These are phyloP conservation scores for Daldinia concentrica DNA, from an alignment of 495 filamentous ascomycete species.

Conservation along the genomic window DNA sequence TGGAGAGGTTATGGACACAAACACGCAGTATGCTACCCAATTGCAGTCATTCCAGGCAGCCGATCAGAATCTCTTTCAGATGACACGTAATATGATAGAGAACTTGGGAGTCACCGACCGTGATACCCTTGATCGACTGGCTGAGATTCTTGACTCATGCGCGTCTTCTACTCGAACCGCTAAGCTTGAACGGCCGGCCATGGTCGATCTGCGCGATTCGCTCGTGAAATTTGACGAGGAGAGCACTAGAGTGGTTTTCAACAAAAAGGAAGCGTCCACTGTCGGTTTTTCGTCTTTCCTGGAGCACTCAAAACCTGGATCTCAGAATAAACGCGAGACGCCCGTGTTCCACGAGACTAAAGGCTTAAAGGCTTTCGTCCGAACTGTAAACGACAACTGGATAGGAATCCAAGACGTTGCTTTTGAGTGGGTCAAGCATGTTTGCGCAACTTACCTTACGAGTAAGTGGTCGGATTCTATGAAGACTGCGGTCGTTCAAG, in stretches of 20 bases:
- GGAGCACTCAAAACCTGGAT: conserved; percentile 75
- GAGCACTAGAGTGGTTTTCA: conserved; percentile 52
- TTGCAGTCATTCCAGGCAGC: conserved; percentile 72
- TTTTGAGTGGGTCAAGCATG: conserved; percentile 70
- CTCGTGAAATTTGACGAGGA: conserved; percentile 56
- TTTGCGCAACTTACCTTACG: conserved; percentile 68
- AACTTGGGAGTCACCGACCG: conserved; percentile 69
- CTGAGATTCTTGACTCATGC: conserved; percentile 62
- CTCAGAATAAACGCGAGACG: conserved; percentile 60
- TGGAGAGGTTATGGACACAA: conserved; percentile 74
- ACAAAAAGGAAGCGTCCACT: conserved; percentile 52
- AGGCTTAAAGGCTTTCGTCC: conserved; percentile 65
- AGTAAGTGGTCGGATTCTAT: conserved; percentile 76
- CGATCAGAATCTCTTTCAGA: conserved; percentile 80
- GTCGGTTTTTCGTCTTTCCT: conserved; percentile 75
- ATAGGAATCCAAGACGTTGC: conserved; percentile 68
- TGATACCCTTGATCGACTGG: conserved; percentile 60
- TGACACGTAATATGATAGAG: conserved; percentile 70
- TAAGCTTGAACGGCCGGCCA: conserved; percentile 52
- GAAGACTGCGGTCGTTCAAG: conserved; percentile 74
- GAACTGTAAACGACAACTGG: conserved; percentile 63
- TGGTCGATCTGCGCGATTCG: conserved; percentile 54
- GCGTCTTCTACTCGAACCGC: conserved; percentile 55
- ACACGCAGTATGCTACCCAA: conserved; percentile 76
- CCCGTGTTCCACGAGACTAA: conserved; percentile 65